A percentile compares a stretch with the other conserved stretches of the same genome.
Conservation (phyloP, 352 stramenopile genomes). For the Blastocystis sp. region DNA sequence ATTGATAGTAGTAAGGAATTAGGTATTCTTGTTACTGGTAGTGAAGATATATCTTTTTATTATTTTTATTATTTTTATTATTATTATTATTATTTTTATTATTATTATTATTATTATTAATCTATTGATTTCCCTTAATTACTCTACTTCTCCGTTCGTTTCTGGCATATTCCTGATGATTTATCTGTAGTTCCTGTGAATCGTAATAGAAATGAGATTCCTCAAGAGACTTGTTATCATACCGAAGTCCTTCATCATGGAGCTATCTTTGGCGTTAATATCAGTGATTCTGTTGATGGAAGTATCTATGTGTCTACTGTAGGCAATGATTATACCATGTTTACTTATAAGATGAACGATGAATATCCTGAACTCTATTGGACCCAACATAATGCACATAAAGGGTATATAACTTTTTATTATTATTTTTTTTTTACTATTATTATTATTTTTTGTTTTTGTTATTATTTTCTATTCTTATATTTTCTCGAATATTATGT, state of each 20-base stretch:
- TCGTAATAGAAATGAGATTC: background rate
- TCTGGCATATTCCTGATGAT: no score
- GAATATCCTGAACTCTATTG: background rate
- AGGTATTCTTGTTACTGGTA: background rate
- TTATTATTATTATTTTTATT: constrained; percentile 3
- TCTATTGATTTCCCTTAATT: no score
- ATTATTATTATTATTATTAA: no score
- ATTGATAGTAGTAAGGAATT: background rate
- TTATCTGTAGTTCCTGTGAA: background rate
- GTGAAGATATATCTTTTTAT: background rate
- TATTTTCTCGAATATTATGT: no score
- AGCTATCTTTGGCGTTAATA: constrained; percentile 4
- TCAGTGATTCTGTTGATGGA: constrained; percentile 10
- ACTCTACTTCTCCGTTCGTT: constrained; percentile 2
- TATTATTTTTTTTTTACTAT: no score
- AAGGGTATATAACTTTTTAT: no score
- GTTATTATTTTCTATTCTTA: no score
- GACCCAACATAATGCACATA: background rate
- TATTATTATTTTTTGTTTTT: no score
- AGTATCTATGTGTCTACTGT: constrained; percentile 15
- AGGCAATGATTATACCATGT: constrained; percentile 23
- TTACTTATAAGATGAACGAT: constrained; percentile 2
- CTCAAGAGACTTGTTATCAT: background rate
- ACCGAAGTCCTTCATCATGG: background rate
- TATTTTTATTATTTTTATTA: background rate